These are phyloP conservation scores for Tilletia setariae DNA, from an alignment of 1,284 basidiomycete genomes.

Conservation along the genomic window DNA sequence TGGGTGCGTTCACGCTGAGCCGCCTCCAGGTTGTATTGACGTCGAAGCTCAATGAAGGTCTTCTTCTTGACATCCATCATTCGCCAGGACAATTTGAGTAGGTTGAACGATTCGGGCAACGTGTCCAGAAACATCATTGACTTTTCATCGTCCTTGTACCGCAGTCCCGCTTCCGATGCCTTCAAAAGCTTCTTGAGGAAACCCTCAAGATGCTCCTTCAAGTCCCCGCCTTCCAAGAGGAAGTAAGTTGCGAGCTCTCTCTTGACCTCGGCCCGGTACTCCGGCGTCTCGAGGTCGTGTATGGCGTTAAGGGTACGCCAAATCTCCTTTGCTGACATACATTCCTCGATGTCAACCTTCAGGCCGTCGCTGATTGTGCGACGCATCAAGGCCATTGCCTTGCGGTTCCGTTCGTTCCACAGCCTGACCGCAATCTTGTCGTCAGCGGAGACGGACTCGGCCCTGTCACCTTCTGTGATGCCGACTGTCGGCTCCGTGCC, in stretches of 20 bases:
- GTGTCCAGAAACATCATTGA: neutral
- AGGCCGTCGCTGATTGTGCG: neutral
- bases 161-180: neutral
- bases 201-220: neutral
- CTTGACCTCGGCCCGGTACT: neutral
- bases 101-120: neutral
- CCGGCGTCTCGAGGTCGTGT: neutral
- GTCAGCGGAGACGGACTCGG: neutral
- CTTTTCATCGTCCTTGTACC: neutral
- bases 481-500: neutral
- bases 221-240: neutral
- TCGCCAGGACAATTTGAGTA: neutral
- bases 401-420: neutral
- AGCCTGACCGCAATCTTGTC: neutral
- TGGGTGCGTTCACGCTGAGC: neutral
- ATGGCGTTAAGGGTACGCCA: neutral
- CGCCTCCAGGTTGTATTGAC: neutral
- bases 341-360: neutral
- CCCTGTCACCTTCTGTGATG: neutral
- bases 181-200: neutral
- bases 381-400: neutral
- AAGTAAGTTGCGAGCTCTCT: neutral
- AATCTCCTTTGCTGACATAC: neutral
- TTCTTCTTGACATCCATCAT: neutral
- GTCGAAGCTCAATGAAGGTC: neutral